Evolutionary conservation across 2,329 filamentous ascomycete genomes (phyloP).

Genomic region (Aspergillus brunneoviolaceus): DNA sequence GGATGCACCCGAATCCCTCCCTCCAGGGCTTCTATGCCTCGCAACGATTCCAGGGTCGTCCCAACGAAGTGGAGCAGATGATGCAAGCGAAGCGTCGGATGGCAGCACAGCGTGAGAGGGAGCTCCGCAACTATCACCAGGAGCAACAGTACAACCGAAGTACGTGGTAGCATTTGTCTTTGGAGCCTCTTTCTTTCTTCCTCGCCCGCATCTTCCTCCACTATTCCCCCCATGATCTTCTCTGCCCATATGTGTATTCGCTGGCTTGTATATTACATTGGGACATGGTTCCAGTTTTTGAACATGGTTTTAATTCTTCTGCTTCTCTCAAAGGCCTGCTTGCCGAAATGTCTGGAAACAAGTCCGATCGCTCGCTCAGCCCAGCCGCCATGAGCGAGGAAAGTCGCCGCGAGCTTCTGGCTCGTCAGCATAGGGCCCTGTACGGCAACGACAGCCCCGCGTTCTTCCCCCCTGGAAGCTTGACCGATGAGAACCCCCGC

Average conservation of each 20-base stretch:
- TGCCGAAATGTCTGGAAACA: slow-evolving; percentile 69
- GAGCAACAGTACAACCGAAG: slow-evolving; percentile 99
- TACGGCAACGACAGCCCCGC: slow-evolving; percentile 73
- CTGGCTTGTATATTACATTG: slow-evolving; percentile 47
- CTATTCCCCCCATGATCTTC: slow-evolving; percentile 37
- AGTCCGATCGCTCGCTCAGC: slow-evolving; percentile 83
- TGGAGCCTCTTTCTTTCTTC: slow-evolving; percentile 25
- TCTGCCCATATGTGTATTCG: slow-evolving; percentile 45
- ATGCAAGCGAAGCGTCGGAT: slow-evolving; percentile 99
- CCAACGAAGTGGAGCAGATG: slow-evolving; percentile 94
- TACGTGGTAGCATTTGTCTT: slow-evolving; percentile 53
- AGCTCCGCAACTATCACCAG: slow-evolving; percentile 99
- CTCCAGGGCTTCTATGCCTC: slow-evolving; percentile 91
- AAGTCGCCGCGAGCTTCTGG: slow-evolving; percentile 91
- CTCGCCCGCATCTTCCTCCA: slow-evolving; percentile 26
- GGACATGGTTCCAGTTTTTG: slow-evolving; percentile 28
- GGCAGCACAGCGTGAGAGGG: slow-evolving; percentile 97
- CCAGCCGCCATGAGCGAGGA: slow-evolving; percentile 89
- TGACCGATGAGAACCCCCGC: slow-evolving; percentile 68
- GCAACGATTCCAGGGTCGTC: slow-evolving; percentile 86
- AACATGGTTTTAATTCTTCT: slow-evolving; percentile 45
- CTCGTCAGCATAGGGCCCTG: slow-evolving; percentile 89
- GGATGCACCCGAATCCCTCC: slow-evolving; percentile 72
- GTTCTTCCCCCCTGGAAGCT: slow-evolving; percentile 66
- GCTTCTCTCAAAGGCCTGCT: slow-evolving; percentile 55